Base-by-base conservation (phyloP, 305 asterid species). In the Plantago lanceolata region DNA sequence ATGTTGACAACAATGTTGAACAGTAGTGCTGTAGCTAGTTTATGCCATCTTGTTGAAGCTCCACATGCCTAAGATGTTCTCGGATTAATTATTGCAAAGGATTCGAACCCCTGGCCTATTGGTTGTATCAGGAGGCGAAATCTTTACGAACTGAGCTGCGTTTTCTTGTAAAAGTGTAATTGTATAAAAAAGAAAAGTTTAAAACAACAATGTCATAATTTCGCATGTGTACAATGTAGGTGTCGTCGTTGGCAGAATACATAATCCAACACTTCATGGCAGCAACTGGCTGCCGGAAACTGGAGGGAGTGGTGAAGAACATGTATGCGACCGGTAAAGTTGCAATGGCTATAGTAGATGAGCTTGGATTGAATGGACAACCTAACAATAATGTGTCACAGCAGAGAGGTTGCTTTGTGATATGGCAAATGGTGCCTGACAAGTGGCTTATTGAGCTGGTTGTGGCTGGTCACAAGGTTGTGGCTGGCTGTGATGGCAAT, bases 351-450 rank as follows among this genome's bases (percentile, higher is more conserved):
- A 75, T 81, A 78, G 86, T 73, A 56, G 89, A 86, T 6, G 88
- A 83, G 19, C 71, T 51, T 5, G 71, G 77, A 51, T 64, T 79
- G 8, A 56, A 65, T 14, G 55, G 72, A 56, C 26, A 73, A 2
- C 19, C 72, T 24, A 26, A 45, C 31, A 37, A 26, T 6, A 55
- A 14, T 16, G 43, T 26, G 19, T 55, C 59, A 13, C 50, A 63
- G 5, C 88, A 84, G 19, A 84, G 81, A 70, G 95, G 96, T 16
- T 89, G 94, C 69, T 89, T 89, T 61, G 89, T 89, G 8, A 79
- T 89, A 73, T 86, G 95, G 96, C 96, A 89, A 77, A 89, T 89
- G 96, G 70, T 76, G 33, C 93, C 95, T 49, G 52, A 78, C 69
- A 84, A 79, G 71, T 89, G 95, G 96, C 71, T 81, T 61, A 84